These are phyloP conservation scores for Kalaharituber pfeilii DNA, from an alignment of 2,329 filamentous ascomycete species.

Conservation along the genomic window DNA sequence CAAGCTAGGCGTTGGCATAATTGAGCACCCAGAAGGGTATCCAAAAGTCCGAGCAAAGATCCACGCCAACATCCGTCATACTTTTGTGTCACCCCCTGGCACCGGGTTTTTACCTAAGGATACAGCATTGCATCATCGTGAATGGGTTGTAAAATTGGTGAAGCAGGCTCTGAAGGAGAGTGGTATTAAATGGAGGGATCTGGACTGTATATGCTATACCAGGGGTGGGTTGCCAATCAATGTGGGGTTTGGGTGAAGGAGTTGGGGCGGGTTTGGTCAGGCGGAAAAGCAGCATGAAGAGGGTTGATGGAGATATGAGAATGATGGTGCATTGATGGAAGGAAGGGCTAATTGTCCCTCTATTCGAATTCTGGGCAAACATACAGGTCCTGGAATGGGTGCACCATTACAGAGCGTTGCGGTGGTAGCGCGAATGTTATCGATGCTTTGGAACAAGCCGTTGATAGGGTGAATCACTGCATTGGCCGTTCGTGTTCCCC, in stretches of 20 bases:
- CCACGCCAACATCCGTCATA: constrained; percentile 87
- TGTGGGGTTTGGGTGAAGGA: neutral
- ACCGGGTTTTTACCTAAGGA: constrained; percentile 94
- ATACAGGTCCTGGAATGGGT: constrained; percentile 68
- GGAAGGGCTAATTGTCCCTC: no score
- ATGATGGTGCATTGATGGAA: no score
- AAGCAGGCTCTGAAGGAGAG: constrained; percentile 61
- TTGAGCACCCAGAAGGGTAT: constrained; percentile 47
- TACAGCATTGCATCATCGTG: constrained; percentile 78
- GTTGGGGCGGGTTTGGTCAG: neutral
- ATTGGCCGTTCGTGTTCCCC: constrained; percentile 48
- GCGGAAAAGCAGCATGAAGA: neutral
- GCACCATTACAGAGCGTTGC: constrained; percentile 77
- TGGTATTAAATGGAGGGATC: constrained; percentile 40
- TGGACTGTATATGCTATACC: constrained; percentile 91
- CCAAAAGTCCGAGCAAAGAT: constrained; percentile 42
- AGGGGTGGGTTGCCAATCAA: constrained; percentile 33
- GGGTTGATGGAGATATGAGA: neutral
- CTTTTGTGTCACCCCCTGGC: constrained; percentile 77
- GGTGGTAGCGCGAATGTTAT: constrained; percentile 63
- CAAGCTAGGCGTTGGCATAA: constrained; percentile 88
- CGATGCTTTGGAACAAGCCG: constrained; percentile 70
- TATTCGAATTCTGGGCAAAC: neutral
- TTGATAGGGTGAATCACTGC: constrained; percentile 92
- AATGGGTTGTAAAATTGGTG: constrained; percentile 67